Percentiles rank a stretch among this genome's conserved stretches.
Evolutionary conservation across 2,329 filamentous ascomycete genomes (phyloP).

Genomic region (Rutstroemia sydowiana): DNA sequence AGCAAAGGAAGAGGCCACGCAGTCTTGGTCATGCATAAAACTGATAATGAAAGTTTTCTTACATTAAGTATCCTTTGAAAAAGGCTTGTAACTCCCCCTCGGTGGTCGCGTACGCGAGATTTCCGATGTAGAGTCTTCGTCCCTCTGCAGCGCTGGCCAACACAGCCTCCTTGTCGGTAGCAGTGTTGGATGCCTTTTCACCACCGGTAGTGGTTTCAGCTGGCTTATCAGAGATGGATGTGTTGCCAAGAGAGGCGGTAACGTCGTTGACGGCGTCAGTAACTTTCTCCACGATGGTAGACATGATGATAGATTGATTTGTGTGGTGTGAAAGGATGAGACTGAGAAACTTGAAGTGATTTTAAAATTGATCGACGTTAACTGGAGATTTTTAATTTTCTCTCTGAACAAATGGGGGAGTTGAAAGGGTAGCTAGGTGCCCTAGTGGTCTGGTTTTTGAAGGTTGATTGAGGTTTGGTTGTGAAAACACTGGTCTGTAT

Average conservation of each 20-base stretch:
- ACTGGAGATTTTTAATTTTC: slow-evolving; percentile 45
- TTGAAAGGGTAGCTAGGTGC: slow-evolving; percentile 82
- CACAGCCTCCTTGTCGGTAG: slow-evolving; percentile 76
- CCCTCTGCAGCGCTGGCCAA: slow-evolving; percentile 66
- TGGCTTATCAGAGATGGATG: slow-evolving; percentile 49
- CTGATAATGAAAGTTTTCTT: too few relatives aligned
- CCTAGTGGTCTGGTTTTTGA: slow-evolving; percentile 53
- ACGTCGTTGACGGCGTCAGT: slow-evolving; percentile 66
- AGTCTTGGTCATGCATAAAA: too few relatives aligned
- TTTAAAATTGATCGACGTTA: slow-evolving; percentile 36
- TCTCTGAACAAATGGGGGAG: slow-evolving; percentile 58
- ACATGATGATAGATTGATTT: slow-evolving; percentile 59
- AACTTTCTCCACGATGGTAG: slow-evolving; percentile 68
- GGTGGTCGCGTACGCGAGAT: too few relatives aligned
- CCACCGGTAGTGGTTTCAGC: slow-evolving; percentile 39
- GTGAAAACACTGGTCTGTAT: slow-evolving; percentile 27
- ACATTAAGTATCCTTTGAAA: slow-evolving; percentile 31
- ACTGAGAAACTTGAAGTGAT: slow-evolving; percentile 45
- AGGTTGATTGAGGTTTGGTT: slow-evolving; percentile 23
- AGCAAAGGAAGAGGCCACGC: not conserved
- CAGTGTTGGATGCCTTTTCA: slow-evolving; percentile 17
- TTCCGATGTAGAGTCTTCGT: too few relatives aligned
- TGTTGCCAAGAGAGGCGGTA: slow-evolving; percentile 60
- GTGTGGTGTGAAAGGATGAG: slow-evolving; percentile 32
- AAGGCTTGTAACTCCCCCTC: too few relatives aligned